Conservation (phyloP, 495 filamentous ascomycete genomes). For the Margaritispora aquatica region DNA sequence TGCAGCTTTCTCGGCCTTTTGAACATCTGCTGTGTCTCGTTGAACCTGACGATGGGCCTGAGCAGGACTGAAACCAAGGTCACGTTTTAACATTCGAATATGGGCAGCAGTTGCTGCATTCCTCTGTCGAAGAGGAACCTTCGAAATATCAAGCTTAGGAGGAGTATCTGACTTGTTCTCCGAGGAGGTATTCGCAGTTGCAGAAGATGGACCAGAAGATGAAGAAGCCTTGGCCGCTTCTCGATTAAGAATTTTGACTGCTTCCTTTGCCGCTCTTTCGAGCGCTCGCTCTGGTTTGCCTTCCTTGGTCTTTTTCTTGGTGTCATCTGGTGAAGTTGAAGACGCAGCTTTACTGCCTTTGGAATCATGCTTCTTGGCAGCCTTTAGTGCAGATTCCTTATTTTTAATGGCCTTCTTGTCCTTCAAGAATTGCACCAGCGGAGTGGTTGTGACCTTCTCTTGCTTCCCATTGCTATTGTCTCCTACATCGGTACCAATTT, state of each 20-base stretch:
- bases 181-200: slow-evolving; percentile 14
- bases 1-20: slow-evolving; percentile 22
- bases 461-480: slow-evolving; percentile 48
- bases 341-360: slow-evolving; percentile 53
- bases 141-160: slow-evolving; percentile 21
- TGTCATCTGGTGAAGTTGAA: slow-evolving; percentile 31
- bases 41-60: slow-evolving; percentile 48
- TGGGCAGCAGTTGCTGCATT: slow-evolving; percentile 64
- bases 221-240: slow-evolving; percentile 45
- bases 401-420: slow-evolving; percentile 87
- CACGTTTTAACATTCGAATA: slow-evolving; percentile 81
- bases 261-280: slow-evolving; percentile 58
- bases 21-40: slow-evolving; percentile 43
- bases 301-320: slow-evolving; percentile 54
- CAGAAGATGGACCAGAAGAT: slow-evolving; percentile 27
- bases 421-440: slow-evolving; percentile 81
- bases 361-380: slow-evolving; percentile 40
- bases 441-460: slow-evolving; percentile 70
- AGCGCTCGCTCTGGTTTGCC: slow-evolving; percentile 45
- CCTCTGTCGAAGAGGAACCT: slow-evolving; percentile 49
- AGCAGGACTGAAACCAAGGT: slow-evolving; percentile 72
- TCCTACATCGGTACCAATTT: slow-evolving; percentile 39
- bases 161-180: slow-evolving; percentile 3
- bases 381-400: slow-evolving; percentile 52
- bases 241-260: slow-evolving; percentile 74